Evolutionary conservation across 2,329 filamentous ascomycete genomes (phyloP).

Genomic region (Biscogniauxia sp.): DNA sequence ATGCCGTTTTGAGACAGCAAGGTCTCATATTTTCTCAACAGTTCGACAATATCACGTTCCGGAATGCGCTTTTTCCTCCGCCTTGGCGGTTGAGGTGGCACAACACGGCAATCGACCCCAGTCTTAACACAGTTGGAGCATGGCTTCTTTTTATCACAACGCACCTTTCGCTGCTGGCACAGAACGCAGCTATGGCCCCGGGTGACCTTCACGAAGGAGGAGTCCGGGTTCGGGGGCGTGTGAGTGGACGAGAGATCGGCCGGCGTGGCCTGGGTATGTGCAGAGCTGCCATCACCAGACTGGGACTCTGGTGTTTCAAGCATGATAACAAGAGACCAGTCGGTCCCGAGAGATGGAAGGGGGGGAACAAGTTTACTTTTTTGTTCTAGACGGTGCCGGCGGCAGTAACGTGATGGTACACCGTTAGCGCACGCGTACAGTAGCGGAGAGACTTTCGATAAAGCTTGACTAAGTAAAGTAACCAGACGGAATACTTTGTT

Average conservation of each 20-base stretch:
- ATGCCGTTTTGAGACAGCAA: slow-evolving; percentile 65
- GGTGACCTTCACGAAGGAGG: slow-evolving; percentile 52
- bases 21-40: slow-evolving; percentile 66
- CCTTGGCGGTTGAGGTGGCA: slow-evolving; percentile 55
- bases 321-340: slow-evolving; percentile 23
- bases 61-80: slow-evolving; percentile 62
- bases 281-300: slow-evolving; percentile 26
- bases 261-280: slow-evolving; percentile 28
- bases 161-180: slow-evolving; percentile 75
- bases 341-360: slow-evolving; percentile 18
- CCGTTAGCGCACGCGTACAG: slow-evolving; percentile 19
- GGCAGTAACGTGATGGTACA: slow-evolving; percentile 13
- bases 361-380: not conserved
- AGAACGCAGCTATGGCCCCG: slow-evolving; percentile 64
- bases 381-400: not conserved
- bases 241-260: slow-evolving; percentile 28
- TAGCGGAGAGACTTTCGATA: slow-evolving; percentile 12
- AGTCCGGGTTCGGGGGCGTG: slow-evolving; percentile 36
- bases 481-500: slow-evolving; percentile 18
- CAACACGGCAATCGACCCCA: slow-evolving; percentile 58
- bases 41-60: slow-evolving; percentile 67
- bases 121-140: slow-evolving; percentile 68
- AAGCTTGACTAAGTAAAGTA: slow-evolving; percentile 23
- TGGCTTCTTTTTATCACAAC: slow-evolving; percentile 70
- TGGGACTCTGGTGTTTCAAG: slow-evolving; percentile 33